Conservation (phyloP, 176 grass and related monocot species). For the Ensete glaucum region DNA sequence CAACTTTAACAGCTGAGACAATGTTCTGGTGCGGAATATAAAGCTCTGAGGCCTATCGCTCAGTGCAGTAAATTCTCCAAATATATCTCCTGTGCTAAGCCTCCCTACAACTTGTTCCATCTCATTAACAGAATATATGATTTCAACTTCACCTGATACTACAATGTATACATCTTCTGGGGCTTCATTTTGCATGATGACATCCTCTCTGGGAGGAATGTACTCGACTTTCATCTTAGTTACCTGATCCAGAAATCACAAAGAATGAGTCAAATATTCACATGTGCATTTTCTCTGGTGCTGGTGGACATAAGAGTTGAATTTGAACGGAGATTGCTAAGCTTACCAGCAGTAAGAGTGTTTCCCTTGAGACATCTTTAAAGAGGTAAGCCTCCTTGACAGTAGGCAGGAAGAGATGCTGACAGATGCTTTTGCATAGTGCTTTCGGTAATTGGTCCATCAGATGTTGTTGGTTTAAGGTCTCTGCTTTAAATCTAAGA, state of each 20-base stretch:
- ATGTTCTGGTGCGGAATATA: constrained; percentile 68
- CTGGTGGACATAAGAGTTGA: no score
- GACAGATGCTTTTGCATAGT: constrained; percentile 92
- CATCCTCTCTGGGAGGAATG: constrained; percentile 80
- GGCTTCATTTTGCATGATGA: constrained; percentile 78
- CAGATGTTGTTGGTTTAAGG: constrained; percentile 89
- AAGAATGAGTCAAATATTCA: neutral
- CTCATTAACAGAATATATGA: constrained; percentile 26
- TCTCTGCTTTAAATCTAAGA: constrained; percentile 92
- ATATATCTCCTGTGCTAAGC: constrained; percentile 45
- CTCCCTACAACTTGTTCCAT: constrained; percentile 33
- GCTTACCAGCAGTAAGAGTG: constrained; percentile 49
- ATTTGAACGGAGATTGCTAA: neutral
- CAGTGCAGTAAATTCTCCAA: constrained; percentile 74
- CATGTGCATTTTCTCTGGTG: no score
- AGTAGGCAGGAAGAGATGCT: constrained; percentile 72
- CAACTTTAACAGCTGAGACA: constrained; percentile 74
- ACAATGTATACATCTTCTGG: constrained; percentile 74
- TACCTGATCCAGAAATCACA: constrained; percentile 20
- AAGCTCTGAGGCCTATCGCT: constrained; percentile 51
- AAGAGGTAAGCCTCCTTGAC: constrained; percentile 86
- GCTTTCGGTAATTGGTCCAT: constrained; percentile 89
- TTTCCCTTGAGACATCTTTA: constrained; percentile 53
- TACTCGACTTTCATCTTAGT: constrained; percentile 87
- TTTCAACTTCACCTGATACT: constrained; percentile 75